phyloP scores from a whole-genome alignment of 352 stramenopile genomes.

The Elongisporangium anandrum region DNA sequence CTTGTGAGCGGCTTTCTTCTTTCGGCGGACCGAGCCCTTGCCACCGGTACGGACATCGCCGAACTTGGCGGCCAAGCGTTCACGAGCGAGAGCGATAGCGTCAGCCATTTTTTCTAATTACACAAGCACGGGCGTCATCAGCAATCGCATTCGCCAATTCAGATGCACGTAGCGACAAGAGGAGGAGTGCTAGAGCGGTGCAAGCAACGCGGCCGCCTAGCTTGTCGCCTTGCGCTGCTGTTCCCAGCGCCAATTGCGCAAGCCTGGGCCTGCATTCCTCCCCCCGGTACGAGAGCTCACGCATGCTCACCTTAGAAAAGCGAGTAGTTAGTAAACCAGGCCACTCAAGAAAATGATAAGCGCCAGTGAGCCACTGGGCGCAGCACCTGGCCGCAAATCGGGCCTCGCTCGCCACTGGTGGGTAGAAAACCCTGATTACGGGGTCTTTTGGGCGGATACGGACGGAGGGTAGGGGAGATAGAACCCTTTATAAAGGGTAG shows the following conservation, averaged over 20 bases:
- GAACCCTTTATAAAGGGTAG: conserved; percentile 6
- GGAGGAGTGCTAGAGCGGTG: not conserved
- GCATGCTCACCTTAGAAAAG: conserved; percentile 11
- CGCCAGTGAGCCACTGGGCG: not conserved
- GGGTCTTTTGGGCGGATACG: not conserved
- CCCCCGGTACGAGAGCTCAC: not conserved
- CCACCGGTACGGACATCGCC: conserved; percentile 92
- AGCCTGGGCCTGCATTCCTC: not conserved
- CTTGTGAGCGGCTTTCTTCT: conserved; percentile 95
- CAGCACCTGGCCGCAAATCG: not conserved
- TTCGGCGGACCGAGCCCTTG: conserved; percentile 95
- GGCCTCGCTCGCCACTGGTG: not conserved
- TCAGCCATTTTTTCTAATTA: conserved; percentile 69
- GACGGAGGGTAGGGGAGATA: not conserved
- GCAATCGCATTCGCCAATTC: too few species aligned
- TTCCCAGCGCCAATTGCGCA: not conserved
- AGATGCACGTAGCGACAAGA: conserved; percentile 1
- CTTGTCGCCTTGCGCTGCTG: not conserved
- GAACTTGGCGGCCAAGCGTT: conserved; percentile 84
- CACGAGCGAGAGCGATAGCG: conserved; percentile 86
- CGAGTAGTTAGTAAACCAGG: not conserved
- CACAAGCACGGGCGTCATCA: conserved; percentile 6
- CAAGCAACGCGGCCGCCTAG: not conserved
- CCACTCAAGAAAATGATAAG: not conserved
- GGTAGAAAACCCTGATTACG: not conserved